These are phyloP conservation scores for Tetrahymena malaccensis DNA, from an alignment of 73 alveolate genomes.

Conservation along the genomic window DNA sequence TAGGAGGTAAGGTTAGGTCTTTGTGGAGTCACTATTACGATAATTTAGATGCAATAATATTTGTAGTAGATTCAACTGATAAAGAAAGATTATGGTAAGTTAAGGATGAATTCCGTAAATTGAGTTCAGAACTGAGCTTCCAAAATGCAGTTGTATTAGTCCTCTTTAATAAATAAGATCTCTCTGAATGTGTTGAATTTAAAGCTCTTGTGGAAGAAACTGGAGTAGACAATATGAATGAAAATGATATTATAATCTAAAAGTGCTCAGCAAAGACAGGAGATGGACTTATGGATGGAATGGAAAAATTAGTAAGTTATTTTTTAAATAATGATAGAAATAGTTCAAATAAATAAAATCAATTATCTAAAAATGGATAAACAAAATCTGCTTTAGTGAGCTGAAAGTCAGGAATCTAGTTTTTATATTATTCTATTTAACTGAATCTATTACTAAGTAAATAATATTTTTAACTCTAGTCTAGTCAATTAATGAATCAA, in stretches of 20 bases:
- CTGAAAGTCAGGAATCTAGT: background rate
- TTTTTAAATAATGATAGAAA: background rate
- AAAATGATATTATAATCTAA: slow-evolving; percentile 20
- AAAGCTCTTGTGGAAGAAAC: slow-evolving; percentile 11
- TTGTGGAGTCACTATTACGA: slow-evolving; percentile 79
- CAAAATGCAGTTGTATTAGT: slow-evolving; percentile 23
- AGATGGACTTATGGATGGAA: slow-evolving; percentile 58
- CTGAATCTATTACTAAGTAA: background rate
- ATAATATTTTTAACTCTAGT: background rate
- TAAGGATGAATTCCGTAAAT: slow-evolving; percentile 61
- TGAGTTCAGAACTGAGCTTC: slow-evolving; percentile 12
- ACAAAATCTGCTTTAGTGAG: background rate
- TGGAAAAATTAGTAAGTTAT: slow-evolving; percentile 13
- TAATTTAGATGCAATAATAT: slow-evolving; percentile 76
- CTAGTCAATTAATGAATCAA: background rate
- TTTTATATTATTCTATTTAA: background rate
- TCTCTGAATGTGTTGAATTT: slow-evolving; percentile 2
- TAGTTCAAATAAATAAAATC: background rate
- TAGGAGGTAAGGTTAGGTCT: slow-evolving; percentile 74
- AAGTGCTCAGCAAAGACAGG: slow-evolving; percentile 61
- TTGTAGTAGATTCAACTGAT: slow-evolving; percentile 84
- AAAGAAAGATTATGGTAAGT: slow-evolving; percentile 68
- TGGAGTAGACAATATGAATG: slow-evolving; percentile 6
- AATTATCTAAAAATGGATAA: background rate
- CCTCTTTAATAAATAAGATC: slow-evolving; percentile 20